Base-by-base conservation (phyloP, 2,329 filamentous ascomycete species). In the Myriosclerotinia duriaeana region DNA sequence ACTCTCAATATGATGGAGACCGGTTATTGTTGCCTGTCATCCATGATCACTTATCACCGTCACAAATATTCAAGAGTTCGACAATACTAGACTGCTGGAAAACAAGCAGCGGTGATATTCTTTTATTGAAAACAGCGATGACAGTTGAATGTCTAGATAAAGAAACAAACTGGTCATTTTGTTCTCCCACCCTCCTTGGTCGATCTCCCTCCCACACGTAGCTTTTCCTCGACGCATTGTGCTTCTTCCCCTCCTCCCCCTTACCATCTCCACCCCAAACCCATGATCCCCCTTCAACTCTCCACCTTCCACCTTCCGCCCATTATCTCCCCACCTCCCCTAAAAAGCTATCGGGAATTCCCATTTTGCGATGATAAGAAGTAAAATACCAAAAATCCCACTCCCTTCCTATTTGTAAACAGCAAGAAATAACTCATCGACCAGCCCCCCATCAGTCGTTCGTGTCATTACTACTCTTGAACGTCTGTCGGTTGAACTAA, bases 401-500 rank as follows among this genome's bases (percentile, higher is more conserved):
- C 44, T 26, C 44, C 17, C 17, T 48, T 22, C 8, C 44, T 50
- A 60, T 60, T 50, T 1, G 8, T 50, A 38, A 60, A 60, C 58
- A 60, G 58, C 30, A 60, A 60, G 44, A 60, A 50, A 60, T 38
- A 50, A 60, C 58, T 26, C 58, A 38, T 60, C 14, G 20, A 60
- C 48, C 20, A 60, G 44, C 38, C 30, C 58, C 20, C 58, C 44
- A 60, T 38, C 20, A 60, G 58, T 60, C 46, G 58, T 60, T 38
- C 58, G 20, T 60, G 58, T 60, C 58, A 60, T 50, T 60, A 60
- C 58, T 60, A 60, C 58, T 20, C 58, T 60, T 38, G 58, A 50
- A 60, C 58, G 44, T 17, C 58, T 60, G 50, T 38, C 26, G 58
- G 44, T 26, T 60, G 58, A 50, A 60, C n/a, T 50, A 14, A 60